Evolutionary conservation across 148 eudicot genomes (phyloP).

Genomic region (Camellia sinensis): DNA sequence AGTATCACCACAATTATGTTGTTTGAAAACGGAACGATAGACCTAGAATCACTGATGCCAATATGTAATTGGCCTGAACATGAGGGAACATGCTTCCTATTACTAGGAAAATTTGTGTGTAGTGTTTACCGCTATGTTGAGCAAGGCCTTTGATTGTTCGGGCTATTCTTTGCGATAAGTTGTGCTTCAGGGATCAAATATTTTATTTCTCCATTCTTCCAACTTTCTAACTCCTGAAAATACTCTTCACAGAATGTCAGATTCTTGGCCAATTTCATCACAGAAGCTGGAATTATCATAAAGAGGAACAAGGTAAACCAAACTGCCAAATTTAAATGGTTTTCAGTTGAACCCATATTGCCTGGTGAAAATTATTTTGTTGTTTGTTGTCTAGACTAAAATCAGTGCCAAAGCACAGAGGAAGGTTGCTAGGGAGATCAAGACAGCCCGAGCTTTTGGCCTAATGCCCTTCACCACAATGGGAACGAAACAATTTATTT

Average conservation of each 20-base stretch:
- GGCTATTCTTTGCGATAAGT: background rate
- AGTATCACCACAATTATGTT: background rate
- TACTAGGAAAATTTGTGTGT: background rate
- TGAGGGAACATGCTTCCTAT: background rate
- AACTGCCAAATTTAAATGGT: background rate
- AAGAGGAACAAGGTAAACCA: conserved; percentile 81
- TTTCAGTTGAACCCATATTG: background rate
- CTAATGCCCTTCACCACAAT: conserved; percentile 85
- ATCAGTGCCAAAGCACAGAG: conserved; percentile 96
- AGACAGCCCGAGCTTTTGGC: conserved; percentile 89
- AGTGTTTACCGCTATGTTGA: background rate
- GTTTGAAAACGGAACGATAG: background rate
- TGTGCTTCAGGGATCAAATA: background rate
- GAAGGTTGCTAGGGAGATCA: conserved; percentile 92
- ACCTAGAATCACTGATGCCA: background rate
- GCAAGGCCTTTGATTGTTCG: background rate
- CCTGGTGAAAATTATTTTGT: background rate
- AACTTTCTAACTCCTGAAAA: background rate
- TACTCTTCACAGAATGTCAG: conserved; percentile 59
- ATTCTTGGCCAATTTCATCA: conserved; percentile 89
- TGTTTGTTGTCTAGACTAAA: conserved; percentile 50
- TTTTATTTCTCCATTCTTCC: background rate
- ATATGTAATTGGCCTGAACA: background rate
- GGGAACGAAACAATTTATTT: conserved; percentile 67
- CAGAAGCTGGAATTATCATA: conserved; percentile 79